A percentile compares a stretch with the other conserved stretches of the same genome.
phyloP scores from a whole-genome alignment of 208 protist genomes.

The Acanthamoeba lenticulata region DNA sequence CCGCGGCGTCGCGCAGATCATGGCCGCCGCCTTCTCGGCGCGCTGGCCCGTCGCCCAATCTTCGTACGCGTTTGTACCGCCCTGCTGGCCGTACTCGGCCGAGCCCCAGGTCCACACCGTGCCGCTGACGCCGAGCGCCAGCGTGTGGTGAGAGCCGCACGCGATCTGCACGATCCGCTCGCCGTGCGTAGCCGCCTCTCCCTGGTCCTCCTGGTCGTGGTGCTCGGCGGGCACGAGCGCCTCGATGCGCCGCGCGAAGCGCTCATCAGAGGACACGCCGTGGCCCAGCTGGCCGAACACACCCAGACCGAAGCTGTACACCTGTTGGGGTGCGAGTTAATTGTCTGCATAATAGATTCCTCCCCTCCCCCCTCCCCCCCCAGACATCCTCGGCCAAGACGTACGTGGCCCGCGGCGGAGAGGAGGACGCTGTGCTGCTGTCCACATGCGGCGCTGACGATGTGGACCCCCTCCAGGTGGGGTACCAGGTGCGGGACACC shows the following conservation, averaged over 20 bases:
- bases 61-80: conserved; percentile 60
- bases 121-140: conserved; percentile 31
- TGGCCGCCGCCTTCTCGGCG: neutral
- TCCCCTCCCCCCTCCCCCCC: neutral
- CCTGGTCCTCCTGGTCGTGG: neutral
- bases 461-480: neutral
- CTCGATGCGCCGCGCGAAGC: neutral
- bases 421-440: conserved; percentile 57
- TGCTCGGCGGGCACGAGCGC: neutral
- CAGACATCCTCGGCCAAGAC: neutral
- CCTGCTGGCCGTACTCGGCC: conserved; percentile 59
- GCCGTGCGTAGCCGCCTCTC: neutral
- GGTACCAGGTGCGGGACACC: conserved; percentile 3
- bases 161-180: conserved; percentile 47
- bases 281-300: conserved; percentile 58
- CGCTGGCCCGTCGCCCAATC: conserved; percentile 43
- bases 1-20: conserved; percentile 7
- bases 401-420: neutral
- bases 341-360: neutral
- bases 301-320: conserved; percentile 17
- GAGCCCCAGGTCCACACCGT: conserved; percentile 52
- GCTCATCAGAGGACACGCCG: neutral
- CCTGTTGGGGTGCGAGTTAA: neutral
- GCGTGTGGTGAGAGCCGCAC: conserved; percentile 41
- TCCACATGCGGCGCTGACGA: conserved; percentile 17